phyloP scores from a whole-genome alignment of 495 filamentous ascomycete genomes.

The Aspergillus baeticus region DNA sequence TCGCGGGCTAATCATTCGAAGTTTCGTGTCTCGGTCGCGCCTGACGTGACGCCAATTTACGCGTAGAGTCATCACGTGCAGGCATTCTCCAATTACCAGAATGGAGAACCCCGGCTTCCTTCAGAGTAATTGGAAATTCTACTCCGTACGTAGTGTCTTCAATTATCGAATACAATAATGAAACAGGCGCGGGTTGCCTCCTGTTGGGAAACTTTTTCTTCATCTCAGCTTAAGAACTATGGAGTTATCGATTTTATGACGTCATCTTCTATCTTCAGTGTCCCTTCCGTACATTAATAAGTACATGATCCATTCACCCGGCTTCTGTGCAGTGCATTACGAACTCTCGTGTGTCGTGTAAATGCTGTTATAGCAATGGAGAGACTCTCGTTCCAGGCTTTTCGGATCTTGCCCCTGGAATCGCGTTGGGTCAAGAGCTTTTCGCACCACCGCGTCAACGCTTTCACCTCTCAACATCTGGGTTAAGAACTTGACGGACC shows the following conservation, averaged over 20 bases:
- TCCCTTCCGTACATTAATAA: too few species aligned
- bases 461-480: conserved; percentile 19
- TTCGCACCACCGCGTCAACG: conserved; percentile 19
- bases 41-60: conserved; percentile 12
- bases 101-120: neutral
- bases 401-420: conserved; percentile 26
- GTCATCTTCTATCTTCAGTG: too few species aligned
- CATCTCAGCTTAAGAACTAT: too few species aligned
- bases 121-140: too few species aligned
- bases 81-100: neutral
- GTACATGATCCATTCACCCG: too few species aligned
- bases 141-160: too few species aligned
- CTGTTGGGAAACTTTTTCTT: too few species aligned
- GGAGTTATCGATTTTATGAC: too few species aligned
- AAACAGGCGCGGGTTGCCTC: too few species aligned
- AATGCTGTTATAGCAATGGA: conserved; percentile 34
- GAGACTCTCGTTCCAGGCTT: conserved; percentile 21
- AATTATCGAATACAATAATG: too few species aligned
- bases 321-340: neutral
- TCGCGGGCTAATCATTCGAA: neutral
- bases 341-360: conserved; percentile 28
- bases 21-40: conserved; percentile 15
- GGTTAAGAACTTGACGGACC: conserved; percentile 29
- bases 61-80: conserved; percentile 12
- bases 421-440: conserved; percentile 28